Percentiles rank a stretch among this genome's conserved stretches.
Conservation (phyloP, 2,329 filamentous ascomycete species). For the Didymella segeticola region DNA sequence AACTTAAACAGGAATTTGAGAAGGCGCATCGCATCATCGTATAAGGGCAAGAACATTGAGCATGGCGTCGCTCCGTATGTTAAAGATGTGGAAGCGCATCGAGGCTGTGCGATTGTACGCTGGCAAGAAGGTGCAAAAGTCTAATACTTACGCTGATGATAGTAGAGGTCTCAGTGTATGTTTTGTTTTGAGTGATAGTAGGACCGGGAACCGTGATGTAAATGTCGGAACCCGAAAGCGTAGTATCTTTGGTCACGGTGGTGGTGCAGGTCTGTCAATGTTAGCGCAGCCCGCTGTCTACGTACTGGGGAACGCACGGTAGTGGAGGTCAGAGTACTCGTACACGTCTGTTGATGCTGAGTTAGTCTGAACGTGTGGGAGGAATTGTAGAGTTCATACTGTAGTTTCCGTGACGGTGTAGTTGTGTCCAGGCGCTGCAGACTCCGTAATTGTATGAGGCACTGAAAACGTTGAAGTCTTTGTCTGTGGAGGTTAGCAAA, state of each 20-base stretch:
- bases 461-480: background rate
- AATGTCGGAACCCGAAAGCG: slow-evolving; percentile 7
- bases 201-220: slow-evolving; percentile 8
- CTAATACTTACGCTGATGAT: slow-evolving; percentile 22
- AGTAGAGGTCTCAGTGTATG: slow-evolving; percentile 23
- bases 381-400: background rate
- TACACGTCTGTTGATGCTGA: slow-evolving; percentile 6
- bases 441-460: slow-evolving; percentile 5
- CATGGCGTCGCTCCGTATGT: no score
- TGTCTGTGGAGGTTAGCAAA: background rate
- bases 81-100: no score
- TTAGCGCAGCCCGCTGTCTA: background rate
- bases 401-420: slow-evolving; percentile 9
- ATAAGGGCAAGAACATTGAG: no score
- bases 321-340: slow-evolving; percentile 11
- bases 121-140: background rate
- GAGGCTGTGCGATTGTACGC: no score
- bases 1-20: no score
- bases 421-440: slow-evolving; percentile 10
- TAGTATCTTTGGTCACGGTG: slow-evolving; percentile 19
- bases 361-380: background rate
- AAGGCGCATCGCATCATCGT: no score
- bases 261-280: slow-evolving; percentile 11
- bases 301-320: background rate
- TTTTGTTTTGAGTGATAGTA: slow-evolving; percentile 8